Base-by-base conservation (phyloP, 495 filamentous ascomycete genomes). In the Penicillium malachiteum region DNA sequence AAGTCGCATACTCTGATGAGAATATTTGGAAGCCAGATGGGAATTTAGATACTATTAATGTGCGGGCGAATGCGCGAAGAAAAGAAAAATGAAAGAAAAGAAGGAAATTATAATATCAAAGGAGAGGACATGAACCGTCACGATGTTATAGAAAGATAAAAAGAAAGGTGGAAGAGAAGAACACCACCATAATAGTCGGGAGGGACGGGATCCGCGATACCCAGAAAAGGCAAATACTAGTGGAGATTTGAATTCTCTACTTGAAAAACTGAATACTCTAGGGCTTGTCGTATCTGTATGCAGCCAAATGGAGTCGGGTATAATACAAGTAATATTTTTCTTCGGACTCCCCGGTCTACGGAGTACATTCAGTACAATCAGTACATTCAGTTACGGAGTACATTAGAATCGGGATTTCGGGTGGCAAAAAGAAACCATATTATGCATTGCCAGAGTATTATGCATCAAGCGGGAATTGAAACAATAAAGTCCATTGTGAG, bases 1-100 rank as follows among this genome's bases (percentile, higher is more conserved):
- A 56, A 55, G 52, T 63, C 60, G 64, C 60, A 64, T 60, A 47
- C 52, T 58, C 43, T 38, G n/a, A n/a, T 38, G 52, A 56, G 56
- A 48, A 50, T 31, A 54, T 56, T 48, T 56, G 69, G 54, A 62
- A 39, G 46, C 16, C 49, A 61, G 66, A 38, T 57, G 65, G 66
- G 47, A 62, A 64, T 32, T 59, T 64, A 58, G 64, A 65, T 63
- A 67, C 72, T 71, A 70, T 70, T 72, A 74, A 70, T 66, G 74
- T 67, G 72, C 71, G 71, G 74, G 72, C 77, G 73, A 78, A 76
- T 67, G 73, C 71, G 71, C 71, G 63, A 68, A 57, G 57, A 71
- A 69, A 78, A 60, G 61, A 70, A 72, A n/a, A 65, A 67, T 70
- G 62, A 75, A 77, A 69, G 71, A 55, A 54, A 44, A 62, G 70